Evolutionary conservation across 495 filamentous ascomycete genomes (phyloP).

Genomic region (Zalerion maritima): DNA sequence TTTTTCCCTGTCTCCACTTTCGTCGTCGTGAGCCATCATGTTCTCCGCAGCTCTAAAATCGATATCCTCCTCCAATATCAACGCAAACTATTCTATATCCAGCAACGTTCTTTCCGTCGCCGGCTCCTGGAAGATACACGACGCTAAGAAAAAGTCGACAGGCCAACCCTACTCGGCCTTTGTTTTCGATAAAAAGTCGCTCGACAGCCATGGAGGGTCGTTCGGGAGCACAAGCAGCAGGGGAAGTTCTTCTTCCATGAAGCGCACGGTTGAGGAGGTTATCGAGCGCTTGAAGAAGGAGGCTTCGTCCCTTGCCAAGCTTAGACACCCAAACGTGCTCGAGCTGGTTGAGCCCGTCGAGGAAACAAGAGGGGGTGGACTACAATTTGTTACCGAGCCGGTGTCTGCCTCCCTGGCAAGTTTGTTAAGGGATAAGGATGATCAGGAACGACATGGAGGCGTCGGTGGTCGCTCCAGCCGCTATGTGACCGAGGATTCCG

Average conservation of each 20-base stretch:
- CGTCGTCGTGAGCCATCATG: constrained; percentile 39
- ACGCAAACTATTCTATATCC: constrained; percentile 72
- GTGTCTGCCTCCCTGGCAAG: constrained; percentile 79
- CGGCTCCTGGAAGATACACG: constrained; percentile 93
- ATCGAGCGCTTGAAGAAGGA: constrained; percentile 83
- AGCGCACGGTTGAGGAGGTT: constrained; percentile 72
- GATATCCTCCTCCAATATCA: constrained; percentile 74
- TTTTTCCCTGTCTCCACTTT: constrained; percentile 1
- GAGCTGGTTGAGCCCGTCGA: constrained; percentile 93
- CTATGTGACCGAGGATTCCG: constrained; percentile 67
- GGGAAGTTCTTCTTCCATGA: constrained; percentile 47
- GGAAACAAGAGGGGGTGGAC: constrained; percentile 74
- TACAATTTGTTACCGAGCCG: constrained; percentile 90
- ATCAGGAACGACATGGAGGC: constrained; percentile 57
- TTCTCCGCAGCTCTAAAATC: constrained; percentile 86
- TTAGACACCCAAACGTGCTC: constrained; percentile 82
- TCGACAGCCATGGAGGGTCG: constrained; percentile 47
- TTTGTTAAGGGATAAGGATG: constrained; percentile 76
- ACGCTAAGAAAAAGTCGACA: constrained; percentile 90
- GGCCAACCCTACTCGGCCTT: constrained; percentile 82
- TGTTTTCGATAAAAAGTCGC: constrained; percentile 76
- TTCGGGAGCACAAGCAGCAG: constrained; percentile 34
- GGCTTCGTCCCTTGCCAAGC: constrained; percentile 67
- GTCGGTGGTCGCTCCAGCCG: constrained; percentile 57
- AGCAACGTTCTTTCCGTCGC: constrained; percentile 52